Percentiles rank a stretch among this genome's conserved stretches.
These are phyloP conservation scores for Ogataea pini DNA, from an alignment of 805 yeast genomes.

Conservation along the genomic window DNA sequence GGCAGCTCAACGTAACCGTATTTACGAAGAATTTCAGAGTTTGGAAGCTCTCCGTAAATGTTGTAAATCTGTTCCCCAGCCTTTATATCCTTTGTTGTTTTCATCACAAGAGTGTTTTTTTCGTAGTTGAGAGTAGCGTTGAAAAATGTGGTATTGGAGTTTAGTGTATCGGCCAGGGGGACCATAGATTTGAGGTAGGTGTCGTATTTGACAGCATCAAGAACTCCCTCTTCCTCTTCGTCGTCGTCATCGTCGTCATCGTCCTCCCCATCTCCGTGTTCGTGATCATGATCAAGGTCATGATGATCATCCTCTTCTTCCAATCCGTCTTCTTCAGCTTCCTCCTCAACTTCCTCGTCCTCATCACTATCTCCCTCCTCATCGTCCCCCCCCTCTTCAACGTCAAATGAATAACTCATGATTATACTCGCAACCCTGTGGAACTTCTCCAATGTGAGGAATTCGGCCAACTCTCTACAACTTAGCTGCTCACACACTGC, in stretches of 20 bases:
- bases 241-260: background rate
- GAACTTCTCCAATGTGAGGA: constrained; percentile 56
- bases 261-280: constrained; percentile 18
- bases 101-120: constrained; percentile 61
- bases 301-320: constrained; percentile 24
- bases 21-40: constrained; percentile 83
- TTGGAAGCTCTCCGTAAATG: constrained; percentile 88
- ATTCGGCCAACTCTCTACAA: constrained; percentile 33
- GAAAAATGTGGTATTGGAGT: constrained; percentile 75
- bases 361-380: constrained; percentile 37
- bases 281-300: constrained; percentile 17
- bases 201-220: constrained; percentile 20
- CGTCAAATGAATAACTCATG: constrained; percentile 90
- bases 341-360: constrained; percentile 33
- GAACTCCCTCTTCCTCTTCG: background rate
- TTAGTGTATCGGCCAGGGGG: constrained; percentile 88
- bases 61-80: constrained; percentile 79
- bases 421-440: constrained; percentile 75
- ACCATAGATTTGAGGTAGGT: constrained; percentile 77
- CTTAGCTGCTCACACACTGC: constrained; percentile 40
- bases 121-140: constrained; percentile 71
- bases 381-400: constrained; percentile 41
- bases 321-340: constrained; percentile 31
- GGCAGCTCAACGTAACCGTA: constrained; percentile 84
- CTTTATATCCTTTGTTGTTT: constrained; percentile 58